Evolutionary conservation across 2,329 filamentous ascomycete species (phyloP).

Genomic region (Xylaria sp.): DNA sequence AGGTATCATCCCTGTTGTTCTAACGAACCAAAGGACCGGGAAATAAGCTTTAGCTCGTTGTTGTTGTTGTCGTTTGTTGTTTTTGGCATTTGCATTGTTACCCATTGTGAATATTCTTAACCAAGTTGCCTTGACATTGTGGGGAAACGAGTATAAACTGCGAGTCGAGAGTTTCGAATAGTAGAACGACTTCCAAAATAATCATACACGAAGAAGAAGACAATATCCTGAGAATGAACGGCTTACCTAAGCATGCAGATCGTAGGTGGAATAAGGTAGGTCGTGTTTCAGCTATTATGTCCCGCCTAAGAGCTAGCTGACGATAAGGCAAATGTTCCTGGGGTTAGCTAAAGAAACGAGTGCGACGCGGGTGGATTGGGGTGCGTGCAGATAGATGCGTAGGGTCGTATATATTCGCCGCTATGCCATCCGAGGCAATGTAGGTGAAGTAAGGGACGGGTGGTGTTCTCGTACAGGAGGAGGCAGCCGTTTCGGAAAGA

Average conservation of each 20-base stretch:
- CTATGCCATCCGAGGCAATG: no score
- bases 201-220: not conserved
- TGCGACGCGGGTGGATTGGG: not conserved
- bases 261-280: not conserved
- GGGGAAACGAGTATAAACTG: not conserved
- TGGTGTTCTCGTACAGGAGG: no score
- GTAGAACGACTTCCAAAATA: not conserved
- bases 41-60: not conserved
- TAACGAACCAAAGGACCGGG: not conserved
- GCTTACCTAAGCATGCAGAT: constrained; percentile 12
- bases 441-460: not conserved
- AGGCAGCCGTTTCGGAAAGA: not conserved
- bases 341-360: not conserved
- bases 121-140: not conserved
- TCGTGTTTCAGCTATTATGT: not conserved
- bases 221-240: not conserved
- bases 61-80: not conserved
- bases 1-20: not conserved
- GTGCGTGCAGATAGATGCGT: not conserved
- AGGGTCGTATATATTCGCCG: not conserved
- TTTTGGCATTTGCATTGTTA: not conserved
- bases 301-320: not conserved
- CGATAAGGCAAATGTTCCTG: not conserved
- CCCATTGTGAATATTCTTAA: not conserved
- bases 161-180: not conserved